phyloP scores from a whole-genome alignment of 495 filamentous ascomycete genomes.

The Thozetella sp. region DNA sequence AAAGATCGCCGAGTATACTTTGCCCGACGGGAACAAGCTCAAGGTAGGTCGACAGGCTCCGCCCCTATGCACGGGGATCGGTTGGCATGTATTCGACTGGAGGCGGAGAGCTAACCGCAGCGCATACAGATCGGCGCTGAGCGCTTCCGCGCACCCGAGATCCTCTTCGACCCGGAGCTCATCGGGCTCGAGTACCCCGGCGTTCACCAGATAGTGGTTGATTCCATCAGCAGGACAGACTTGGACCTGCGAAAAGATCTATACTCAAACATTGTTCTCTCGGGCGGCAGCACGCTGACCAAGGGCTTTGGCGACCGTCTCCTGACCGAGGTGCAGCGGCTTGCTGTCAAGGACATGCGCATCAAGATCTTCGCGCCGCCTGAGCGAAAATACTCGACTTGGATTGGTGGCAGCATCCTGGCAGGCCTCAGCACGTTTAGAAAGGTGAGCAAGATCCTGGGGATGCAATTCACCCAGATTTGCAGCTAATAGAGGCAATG shows the following conservation, averaged over 20 bases:
- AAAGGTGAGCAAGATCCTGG: slow-evolving; percentile 65
- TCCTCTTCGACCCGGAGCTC: slow-evolving; percentile 95
- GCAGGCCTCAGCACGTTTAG: slow-evolving; percentile 97
- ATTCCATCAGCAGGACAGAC: slow-evolving; percentile 95
- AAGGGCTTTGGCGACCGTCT: slow-evolving; percentile 93
- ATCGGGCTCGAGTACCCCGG: slow-evolving; percentile 97
- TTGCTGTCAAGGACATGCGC: slow-evolving; percentile 97
- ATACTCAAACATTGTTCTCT: slow-evolving; percentile 96
- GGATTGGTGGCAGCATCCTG: slow-evolving; percentile 98
- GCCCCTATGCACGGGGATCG: slow-evolving; percentile 19
- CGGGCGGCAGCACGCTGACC: slow-evolving; percentile 86
- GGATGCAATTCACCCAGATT: slow-evolving; percentile 12
- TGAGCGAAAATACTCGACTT: slow-evolving; percentile 96
- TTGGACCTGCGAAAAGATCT: slow-evolving; percentile 92
- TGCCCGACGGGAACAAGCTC: slow-evolving; percentile 91
- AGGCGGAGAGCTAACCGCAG: slow-evolving; percentile 10
- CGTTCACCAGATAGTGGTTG: slow-evolving; percentile 96
- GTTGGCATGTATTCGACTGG: background rate
- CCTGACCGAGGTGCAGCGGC: slow-evolving; percentile 84
- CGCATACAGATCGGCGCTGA: slow-evolving; percentile 76
- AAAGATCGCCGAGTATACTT: slow-evolving; percentile 80
- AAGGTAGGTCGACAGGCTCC: slow-evolving; percentile 57
- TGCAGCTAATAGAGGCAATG: slow-evolving; percentile 5
- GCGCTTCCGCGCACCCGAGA: slow-evolving; percentile 94
- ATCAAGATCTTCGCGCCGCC: slow-evolving; percentile 98